A percentile compares a stretch with the other conserved stretches of the same genome.
phyloP scores from a whole-genome alignment of 2,329 filamentous ascomycete species.

The Pseudogymnoascus sp. region DNA sequence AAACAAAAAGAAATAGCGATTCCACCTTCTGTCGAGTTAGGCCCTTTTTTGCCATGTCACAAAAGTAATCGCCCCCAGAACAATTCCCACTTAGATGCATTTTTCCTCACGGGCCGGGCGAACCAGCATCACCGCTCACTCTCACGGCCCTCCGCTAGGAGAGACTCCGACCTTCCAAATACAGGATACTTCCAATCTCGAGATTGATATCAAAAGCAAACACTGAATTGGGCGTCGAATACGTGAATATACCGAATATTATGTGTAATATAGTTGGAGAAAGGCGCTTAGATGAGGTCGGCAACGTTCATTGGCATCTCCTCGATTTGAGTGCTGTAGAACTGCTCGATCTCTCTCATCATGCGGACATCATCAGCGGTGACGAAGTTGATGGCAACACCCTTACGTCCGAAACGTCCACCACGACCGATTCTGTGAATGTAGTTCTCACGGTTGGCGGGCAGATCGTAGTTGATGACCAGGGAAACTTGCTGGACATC shows the following conservation, averaged over 20 bases:
- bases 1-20: conserved; percentile 7
- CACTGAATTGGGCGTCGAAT: conserved; percentile 3
- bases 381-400: conserved; percentile 99
- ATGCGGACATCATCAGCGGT: conserved; percentile 98
- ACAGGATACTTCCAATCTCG: conserved; percentile 1
- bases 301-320: conserved; percentile 98
- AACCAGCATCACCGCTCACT: conserved; percentile 29
- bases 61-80: neutral
- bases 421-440: conserved; percentile 99
- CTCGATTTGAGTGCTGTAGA: conserved; percentile 99
- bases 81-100: conserved; percentile 4
- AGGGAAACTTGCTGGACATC: conserved; percentile 99
- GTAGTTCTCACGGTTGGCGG: conserved; percentile 99
- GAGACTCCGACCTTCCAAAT: conserved; percentile 3
- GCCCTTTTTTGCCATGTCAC: conserved; percentile 1
- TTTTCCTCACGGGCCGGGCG: conserved; percentile 27
- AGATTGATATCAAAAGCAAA: conserved; percentile 3
- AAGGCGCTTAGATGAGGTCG: conserved; percentile 56
- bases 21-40: conserved; percentile 5
- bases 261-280: conserved; percentile 11
- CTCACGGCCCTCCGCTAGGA: conserved; percentile 25
- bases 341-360: conserved; percentile 99
- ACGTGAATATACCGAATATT: conserved; percentile 8
- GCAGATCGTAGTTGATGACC: conserved; percentile 99
- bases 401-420: conserved; percentile 99